These are phyloP conservation scores for Mucor circinelloides DNA, from an alignment of 371 early-diverging fungal species.

Conservation along the genomic window DNA sequence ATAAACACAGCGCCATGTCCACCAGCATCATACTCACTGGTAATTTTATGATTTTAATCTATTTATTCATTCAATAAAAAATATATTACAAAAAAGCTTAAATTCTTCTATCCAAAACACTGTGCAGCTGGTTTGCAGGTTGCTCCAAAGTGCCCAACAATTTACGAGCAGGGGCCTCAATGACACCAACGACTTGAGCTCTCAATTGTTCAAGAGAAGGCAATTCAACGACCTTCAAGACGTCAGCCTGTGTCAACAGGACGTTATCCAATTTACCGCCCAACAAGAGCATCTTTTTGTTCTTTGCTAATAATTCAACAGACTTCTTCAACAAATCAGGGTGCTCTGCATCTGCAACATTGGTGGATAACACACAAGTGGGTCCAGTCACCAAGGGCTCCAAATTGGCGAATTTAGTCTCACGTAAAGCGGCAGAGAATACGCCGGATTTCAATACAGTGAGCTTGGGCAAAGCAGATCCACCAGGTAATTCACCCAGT, in stretches of 20 bases:
- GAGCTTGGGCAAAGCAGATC: constrained; percentile 29
- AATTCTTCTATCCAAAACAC: constrained; percentile 51
- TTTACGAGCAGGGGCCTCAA: constrained; percentile 62
- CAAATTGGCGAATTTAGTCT: constrained; percentile 60
- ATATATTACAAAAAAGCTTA: not conserved
- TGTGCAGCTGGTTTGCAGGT: constrained; percentile 49
- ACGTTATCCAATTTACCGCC: constrained; percentile 66
- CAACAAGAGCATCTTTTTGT: constrained; percentile 64
- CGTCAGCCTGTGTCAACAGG: constrained; percentile 56
- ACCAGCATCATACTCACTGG: not conserved
- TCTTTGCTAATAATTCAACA: constrained; percentile 53
- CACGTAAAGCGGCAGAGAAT: constrained; percentile 55
- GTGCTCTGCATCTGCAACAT: constrained; percentile 37
- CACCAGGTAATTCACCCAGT: constrained; percentile 34
- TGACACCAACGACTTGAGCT: constrained; percentile 59
- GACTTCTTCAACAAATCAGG: constrained; percentile 51
- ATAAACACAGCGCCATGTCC: not conserved
- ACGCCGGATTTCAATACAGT: constrained; percentile 59
- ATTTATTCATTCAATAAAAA: not conserved
- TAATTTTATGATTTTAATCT: not conserved
- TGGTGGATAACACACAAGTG: constrained; percentile 57
- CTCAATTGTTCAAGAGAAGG: constrained; percentile 58
- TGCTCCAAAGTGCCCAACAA: constrained; percentile 53
- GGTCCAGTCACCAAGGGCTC: constrained; percentile 60
- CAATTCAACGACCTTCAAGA: constrained; percentile 57